Evolutionary conservation across 2,329 filamentous ascomycete genomes (phyloP).

Genomic region (Epichloe elymi): DNA sequence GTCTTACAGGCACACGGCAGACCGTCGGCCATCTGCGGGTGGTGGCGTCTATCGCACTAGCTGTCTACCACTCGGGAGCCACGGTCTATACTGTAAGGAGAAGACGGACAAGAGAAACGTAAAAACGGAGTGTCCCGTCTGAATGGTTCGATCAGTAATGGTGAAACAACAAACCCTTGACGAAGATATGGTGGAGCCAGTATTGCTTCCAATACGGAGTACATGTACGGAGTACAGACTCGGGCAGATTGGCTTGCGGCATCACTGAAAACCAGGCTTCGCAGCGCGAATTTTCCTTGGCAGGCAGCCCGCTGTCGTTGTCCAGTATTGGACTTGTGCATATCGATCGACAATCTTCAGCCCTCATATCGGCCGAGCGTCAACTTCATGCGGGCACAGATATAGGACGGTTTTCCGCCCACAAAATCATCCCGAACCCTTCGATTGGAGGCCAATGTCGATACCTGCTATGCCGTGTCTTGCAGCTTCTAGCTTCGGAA

Average conservation of each 20-base stretch:
- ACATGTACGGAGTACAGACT: background rate
- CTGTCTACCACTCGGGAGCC: background rate
- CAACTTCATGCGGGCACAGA: background rate
- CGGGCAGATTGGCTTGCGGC: background rate
- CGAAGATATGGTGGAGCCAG: background rate
- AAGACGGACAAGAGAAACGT: background rate
- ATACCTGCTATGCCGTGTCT: background rate
- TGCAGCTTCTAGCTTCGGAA: background rate
- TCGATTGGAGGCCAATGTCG: conserved; percentile 1
- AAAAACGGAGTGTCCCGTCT: conserved; percentile 1
- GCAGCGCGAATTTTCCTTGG: background rate
- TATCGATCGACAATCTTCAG: background rate
- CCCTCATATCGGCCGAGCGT: background rate
- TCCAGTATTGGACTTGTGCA: background rate
- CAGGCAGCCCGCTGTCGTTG: background rate
- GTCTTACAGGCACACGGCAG: background rate
- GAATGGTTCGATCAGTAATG: conserved; percentile 3
- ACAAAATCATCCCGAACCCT: too few relatives aligned
- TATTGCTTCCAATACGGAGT: background rate
- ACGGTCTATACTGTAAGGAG: too few relatives aligned
- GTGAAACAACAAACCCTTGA: conserved; percentile 3
- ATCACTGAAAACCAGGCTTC: background rate
- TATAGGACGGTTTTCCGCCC: too few relatives aligned
- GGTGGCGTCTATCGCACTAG: background rate
- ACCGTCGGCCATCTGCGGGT: too few relatives aligned